phyloP scores from a whole-genome alignment of 768 basidiomycete species.

The Tricholoma sp. region DNA sequence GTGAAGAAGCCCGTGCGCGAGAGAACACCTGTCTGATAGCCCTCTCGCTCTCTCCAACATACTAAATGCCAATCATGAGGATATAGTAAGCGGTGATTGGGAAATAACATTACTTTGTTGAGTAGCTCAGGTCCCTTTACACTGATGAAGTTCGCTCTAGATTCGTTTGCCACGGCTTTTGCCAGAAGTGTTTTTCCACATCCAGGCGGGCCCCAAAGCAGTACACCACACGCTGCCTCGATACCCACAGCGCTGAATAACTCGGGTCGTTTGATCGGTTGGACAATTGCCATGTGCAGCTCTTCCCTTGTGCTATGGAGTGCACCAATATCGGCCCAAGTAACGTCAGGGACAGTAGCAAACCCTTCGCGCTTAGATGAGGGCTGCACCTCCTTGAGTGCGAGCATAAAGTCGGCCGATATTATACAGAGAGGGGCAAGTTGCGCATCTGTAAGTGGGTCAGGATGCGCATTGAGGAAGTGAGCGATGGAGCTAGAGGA shows the following conservation, averaged over 20 bases:
- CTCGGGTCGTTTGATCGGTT: slow-evolving; percentile 87
- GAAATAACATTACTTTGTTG: slow-evolving; percentile 71
- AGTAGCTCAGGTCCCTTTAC: slow-evolving; percentile 95
- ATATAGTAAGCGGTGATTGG: not conserved
- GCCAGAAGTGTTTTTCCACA: slow-evolving; percentile 98
- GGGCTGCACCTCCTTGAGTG: slow-evolving; percentile 88
- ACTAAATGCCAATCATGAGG: slow-evolving; percentile 40
- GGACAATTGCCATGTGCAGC: slow-evolving; percentile 95
- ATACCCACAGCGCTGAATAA: slow-evolving; percentile 88
- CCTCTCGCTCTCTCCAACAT: slow-evolving; percentile 95
- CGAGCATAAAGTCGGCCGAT: slow-evolving; percentile 70
- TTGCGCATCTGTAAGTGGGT: slow-evolving; percentile 70
- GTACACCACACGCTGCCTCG: slow-evolving; percentile 85
- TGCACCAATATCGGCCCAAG: slow-evolving; percentile 94
- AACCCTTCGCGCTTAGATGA: slow-evolving; percentile 98
- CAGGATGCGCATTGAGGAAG: slow-evolving; percentile 85
- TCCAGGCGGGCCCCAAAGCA: slow-evolving; percentile 98
- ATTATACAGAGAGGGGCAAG: slow-evolving; percentile 82
- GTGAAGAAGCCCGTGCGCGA: slow-evolving; percentile 87
- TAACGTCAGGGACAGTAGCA: slow-evolving; percentile 92
- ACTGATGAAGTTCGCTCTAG: slow-evolving; percentile 93
- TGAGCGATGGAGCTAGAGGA: slow-evolving; percentile 68
- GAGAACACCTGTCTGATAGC: slow-evolving; percentile 95
- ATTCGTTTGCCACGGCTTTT: slow-evolving; percentile 97
- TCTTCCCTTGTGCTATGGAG: slow-evolving; percentile 84